Conservation (phyloP, 441 rosid species). For the Omphalea diandra region DNA sequence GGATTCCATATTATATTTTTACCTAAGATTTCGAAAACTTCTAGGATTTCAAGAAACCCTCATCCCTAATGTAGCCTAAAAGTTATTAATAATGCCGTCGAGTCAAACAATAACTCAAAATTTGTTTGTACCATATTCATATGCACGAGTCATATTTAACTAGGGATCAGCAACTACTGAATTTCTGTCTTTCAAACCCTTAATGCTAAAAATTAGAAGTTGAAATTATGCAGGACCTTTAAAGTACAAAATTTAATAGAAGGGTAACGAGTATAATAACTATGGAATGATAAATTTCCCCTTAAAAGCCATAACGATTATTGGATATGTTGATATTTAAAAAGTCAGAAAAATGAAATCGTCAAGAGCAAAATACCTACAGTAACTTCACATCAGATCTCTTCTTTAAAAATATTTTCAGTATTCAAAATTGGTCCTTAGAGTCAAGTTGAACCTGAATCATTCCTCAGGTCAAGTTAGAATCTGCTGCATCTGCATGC, state of each 20-base stretch:
- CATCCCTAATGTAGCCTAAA: not conserved
- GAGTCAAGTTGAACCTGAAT: too few species aligned
- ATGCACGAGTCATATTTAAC: not conserved
- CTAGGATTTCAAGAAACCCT: not conserved
- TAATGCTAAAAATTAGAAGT: not conserved
- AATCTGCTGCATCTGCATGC: too few species aligned
- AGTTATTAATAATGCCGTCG: not conserved
- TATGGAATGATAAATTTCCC: not conserved
- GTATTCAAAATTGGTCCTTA: too few species aligned
- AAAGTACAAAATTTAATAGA: not conserved
- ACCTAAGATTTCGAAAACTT: not conserved
- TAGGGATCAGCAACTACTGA: not conserved
- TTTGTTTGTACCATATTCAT: not conserved
- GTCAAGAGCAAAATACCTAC: not conserved
- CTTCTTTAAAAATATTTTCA: not conserved
- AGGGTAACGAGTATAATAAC: too few species aligned
- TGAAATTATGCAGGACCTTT: not conserved
- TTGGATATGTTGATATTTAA: not conserved
- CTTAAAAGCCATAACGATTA: not conserved
- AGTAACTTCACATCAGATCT: not conserved
- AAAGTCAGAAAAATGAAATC: not conserved
- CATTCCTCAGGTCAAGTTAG: too few species aligned
- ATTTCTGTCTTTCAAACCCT: not conserved
- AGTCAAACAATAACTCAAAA: not conserved
- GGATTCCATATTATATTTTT: too few species aligned